Conservation (phyloP, 2,329 filamentous ascomycete species). For the Calonectria hongkongensis region DNA sequence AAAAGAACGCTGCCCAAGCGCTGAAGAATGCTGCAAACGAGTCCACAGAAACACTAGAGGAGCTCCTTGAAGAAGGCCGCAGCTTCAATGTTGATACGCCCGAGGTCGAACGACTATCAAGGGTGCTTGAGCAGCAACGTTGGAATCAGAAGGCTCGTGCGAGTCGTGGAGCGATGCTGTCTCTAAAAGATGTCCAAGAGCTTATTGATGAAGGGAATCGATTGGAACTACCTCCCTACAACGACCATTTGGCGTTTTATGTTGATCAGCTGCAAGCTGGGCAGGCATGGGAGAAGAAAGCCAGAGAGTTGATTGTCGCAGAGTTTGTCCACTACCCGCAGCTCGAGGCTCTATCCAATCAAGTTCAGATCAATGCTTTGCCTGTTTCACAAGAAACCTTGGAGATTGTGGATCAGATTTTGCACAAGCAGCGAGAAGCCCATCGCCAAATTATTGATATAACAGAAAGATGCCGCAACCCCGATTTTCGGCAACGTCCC, state of each 20-base stretch:
- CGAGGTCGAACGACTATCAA: conserved; percentile 88
- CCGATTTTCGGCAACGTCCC: conserved; percentile 86
- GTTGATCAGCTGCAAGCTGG: conserved; percentile 85
- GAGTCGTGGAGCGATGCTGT: conserved; percentile 79
- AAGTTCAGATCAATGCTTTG: conserved; percentile 81
- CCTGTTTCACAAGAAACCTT: conserved; percentile 90
- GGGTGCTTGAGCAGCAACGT: conserved; percentile 87
- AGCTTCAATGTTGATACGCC: conserved; percentile 94
- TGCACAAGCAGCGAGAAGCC: conserved; percentile 96
- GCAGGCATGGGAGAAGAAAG: conserved; percentile 93
- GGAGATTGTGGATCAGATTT: conserved; percentile 88
- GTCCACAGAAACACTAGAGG: conserved; percentile 86
- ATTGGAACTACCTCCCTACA: conserved; percentile 85
- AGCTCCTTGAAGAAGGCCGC: conserved; percentile 91
- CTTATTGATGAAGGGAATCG: conserved; percentile 86
- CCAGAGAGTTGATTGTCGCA: conserved; percentile 92
- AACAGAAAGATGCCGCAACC: conserved; percentile 84
- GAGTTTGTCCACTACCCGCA: conserved; percentile 96
- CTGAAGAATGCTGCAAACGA: conserved; percentile 79
- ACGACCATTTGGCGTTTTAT: conserved; percentile 86
- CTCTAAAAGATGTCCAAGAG: conserved; percentile 85
- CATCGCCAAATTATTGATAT: conserved; percentile 91
- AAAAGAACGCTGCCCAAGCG: conserved; percentile 82
- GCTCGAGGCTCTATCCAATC: conserved; percentile 90
- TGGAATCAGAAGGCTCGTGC: conserved; percentile 89